Evolutionary conservation across 805 yeast species (phyloP).

Genomic region (Candida sanyiensis): DNA sequence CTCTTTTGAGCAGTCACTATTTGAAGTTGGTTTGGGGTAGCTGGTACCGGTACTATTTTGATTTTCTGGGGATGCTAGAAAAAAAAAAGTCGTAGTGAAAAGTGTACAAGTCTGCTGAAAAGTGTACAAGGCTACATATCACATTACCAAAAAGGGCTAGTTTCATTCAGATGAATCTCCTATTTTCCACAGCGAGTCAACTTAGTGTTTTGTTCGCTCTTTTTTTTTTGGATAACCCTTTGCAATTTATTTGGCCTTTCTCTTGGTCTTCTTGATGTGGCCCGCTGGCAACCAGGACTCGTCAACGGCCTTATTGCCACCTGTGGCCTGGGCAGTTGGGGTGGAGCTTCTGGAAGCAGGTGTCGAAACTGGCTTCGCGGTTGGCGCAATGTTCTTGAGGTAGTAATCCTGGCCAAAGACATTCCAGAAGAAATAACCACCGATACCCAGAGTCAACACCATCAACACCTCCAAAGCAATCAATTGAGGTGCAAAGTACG

Average conservation of each 20-base stretch:
- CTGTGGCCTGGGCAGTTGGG: conserved; percentile 20
- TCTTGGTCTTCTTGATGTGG: conserved; percentile 38
- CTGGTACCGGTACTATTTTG: too few species aligned
- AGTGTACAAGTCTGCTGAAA: too few species aligned
- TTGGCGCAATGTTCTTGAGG: conserved; percentile 29
- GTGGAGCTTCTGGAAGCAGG: conserved; percentile 8
- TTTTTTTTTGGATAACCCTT: too few species aligned
- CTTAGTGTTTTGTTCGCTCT: too few species aligned
- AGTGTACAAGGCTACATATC: too few species aligned
- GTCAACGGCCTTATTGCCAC: conserved; percentile 32
- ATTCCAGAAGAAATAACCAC: conserved; percentile 43
- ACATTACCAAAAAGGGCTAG: too few species aligned
- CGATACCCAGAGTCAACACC: conserved; percentile 40
- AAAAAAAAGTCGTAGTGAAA: too few species aligned
- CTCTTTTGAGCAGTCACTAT: too few species aligned
- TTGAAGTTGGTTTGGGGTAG: too few species aligned
- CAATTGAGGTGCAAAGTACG: conserved; percentile 69
- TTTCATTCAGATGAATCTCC: too few species aligned
- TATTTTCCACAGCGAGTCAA: background rate
- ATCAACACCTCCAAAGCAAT: conserved; percentile 55
- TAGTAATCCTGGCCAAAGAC: conserved; percentile 43
- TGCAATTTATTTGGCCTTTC: conserved; percentile 20
- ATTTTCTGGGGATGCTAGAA: too few species aligned
- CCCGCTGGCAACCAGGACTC: conserved; percentile 56
- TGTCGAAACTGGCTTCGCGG: conserved; percentile 19